A percentile compares a stretch with the other conserved stretches of the same genome.
Conservation (phyloP, 1,139 yeast genomes). For the Candida glucosophila region DNA sequence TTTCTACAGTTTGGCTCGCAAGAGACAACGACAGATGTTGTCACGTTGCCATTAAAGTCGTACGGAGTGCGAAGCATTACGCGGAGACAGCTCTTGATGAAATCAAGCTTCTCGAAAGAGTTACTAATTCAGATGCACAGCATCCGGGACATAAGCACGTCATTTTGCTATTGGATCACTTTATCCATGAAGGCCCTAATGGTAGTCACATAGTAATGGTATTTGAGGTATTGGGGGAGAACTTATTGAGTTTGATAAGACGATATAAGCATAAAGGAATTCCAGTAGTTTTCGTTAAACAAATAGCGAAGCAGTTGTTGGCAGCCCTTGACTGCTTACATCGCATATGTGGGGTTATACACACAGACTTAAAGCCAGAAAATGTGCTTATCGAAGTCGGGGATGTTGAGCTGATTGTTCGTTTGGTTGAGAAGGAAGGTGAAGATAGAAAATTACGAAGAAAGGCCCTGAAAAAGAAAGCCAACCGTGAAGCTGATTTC, state of each 20-base stretch:
- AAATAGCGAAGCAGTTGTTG: conserved; percentile 69
- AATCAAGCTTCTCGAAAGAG: conserved; percentile 50
- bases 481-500: conserved; percentile 7
- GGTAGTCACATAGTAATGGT: conserved; percentile 81
- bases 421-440: conserved; percentile 47
- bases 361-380: conserved; percentile 87
- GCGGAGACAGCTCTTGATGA: conserved; percentile 83
- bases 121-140: conserved; percentile 30
- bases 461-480: conserved; percentile 15
- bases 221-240: conserved; percentile 82
- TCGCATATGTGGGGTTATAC: conserved; percentile 81
- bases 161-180: conserved; percentile 57
- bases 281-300: conserved; percentile 68
- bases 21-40: conserved; percentile 45
- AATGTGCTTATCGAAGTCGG: conserved; percentile 76
- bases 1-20: conserved; percentile 44
- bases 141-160: conserved; percentile 69
- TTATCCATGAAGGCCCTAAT: conserved; percentile 62
- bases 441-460: conserved; percentile 31
- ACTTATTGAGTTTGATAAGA: conserved; percentile 60
- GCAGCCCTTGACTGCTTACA: conserved; percentile 76
- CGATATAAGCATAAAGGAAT: conserved; percentile 66
- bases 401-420: conserved; percentile 64
- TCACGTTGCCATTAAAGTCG: conserved; percentile 81
- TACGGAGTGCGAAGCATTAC: conserved; percentile 66